Evolutionary conservation across 169 alveolate genomes (phyloP), one percentile per base, ranked within the genome.

Genomic region (Plasmodium ovale): DNA sequence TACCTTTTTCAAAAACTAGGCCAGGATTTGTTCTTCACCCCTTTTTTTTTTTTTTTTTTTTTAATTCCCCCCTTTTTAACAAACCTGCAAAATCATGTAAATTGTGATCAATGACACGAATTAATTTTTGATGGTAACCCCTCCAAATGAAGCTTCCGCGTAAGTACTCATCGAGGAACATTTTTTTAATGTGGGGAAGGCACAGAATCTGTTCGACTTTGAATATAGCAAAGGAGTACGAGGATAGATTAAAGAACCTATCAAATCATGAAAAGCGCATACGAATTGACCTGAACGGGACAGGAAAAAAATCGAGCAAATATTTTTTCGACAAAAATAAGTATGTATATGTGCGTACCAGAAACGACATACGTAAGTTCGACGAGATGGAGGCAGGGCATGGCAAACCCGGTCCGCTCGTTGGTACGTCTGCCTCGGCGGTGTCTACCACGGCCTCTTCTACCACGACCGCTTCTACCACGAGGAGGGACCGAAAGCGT

Each of bases 201-300:
- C n/a, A n/a, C n/a, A n/a, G n/a, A n/a, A n/a, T n/a, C n/a, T n/a
- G n/a, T n/a, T n/a, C n/a, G n/a, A n/a, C n/a, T n/a, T n/a, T 54
- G 16, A 35, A 47, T 29, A n/a, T 35, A 25, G 56, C 56, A 54
- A 42, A 47, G 37, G 68, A 74, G 37, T 74, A 74, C 35, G 51
- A 19, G 53, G 74, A 59, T 16, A 60, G 53, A 23, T 37, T 74
- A 16, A 10, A 35, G 16, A 23, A 29, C 25, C 64, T 74, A 39
- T 60, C 74, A 2, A 74, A 47, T 10, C 88, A 60, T 21, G 70
- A 59, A 27, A 74, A 74, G 54, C 6, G 49, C 21, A 25, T 74
- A 51, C 35, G 88, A 23, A 74, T 74, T 54, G 88, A 74, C 37
- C 47, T 74, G 1, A 74, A 74, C 12, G 72, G 88, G 16, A 74